Percentiles rank a stretch among this genome's conserved stretches.
These are phyloP conservation scores for Vigna hirtella DNA, from an alignment of 306 rosid species.

Conservation along the genomic window DNA sequence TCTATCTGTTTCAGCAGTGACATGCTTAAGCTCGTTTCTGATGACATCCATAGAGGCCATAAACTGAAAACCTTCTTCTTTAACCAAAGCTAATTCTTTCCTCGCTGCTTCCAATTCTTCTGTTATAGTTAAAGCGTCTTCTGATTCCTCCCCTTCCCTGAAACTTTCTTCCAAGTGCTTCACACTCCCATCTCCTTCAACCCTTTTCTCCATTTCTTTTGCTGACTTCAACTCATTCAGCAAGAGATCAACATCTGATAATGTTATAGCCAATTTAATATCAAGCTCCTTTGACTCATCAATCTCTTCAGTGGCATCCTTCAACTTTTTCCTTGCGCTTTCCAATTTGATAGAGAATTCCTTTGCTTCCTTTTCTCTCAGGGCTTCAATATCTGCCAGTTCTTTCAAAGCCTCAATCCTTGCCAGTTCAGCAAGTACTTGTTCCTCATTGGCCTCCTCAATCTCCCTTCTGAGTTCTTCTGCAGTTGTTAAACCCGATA, in stretches of 20 bases:
- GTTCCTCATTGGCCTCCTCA: constrained; percentile 79
- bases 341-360: constrained; percentile 57
- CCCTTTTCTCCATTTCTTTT: constrained; percentile 56
- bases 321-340: constrained; percentile 51
- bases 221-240: constrained; percentile 61
- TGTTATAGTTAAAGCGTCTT: constrained; percentile 44
- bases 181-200: constrained; percentile 50
- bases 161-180: constrained; percentile 44
- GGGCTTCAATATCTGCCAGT: constrained; percentile 58
- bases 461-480: constrained; percentile 69
- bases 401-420: constrained; percentile 89
- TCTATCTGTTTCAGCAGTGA: constrained; percentile 52
- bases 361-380: constrained; percentile 59
- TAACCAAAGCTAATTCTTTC: constrained; percentile 67
- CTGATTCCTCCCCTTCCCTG: constrained; percentile 51
- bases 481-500: constrained; percentile 46
- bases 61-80: constrained; percentile 79
- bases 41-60: constrained; percentile 88
- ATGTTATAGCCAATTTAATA: constrained; percentile 62
- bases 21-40: constrained; percentile 76
- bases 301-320: constrained; percentile 56
- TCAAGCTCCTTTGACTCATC: constrained; percentile 70
- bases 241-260: constrained; percentile 70
- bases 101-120: constrained; percentile 69
- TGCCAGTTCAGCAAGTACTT: constrained; percentile 82